Base-by-base conservation (phyloP, 345 rosid genomes). In the Arabidopsis suecica region DNA sequence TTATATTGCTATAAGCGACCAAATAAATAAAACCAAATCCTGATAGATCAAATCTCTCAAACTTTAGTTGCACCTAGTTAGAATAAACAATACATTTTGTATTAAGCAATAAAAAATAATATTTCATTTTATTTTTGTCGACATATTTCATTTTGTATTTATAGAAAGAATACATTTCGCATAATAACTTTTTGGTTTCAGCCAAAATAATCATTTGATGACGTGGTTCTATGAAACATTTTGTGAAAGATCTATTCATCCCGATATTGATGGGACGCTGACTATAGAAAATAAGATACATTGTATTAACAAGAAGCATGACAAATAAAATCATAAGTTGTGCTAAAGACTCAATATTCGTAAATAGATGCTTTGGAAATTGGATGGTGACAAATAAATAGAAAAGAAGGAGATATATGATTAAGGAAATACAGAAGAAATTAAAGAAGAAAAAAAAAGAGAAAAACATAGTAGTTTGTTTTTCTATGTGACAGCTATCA, bases 401-500 rank as follows among this genome's bases (percentile, higher is more conserved):
- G 3, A 48, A 14, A 4, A 18, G 1, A 16, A 34, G 23, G 7
- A 68, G 30, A 33, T 50, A 33, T 55, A 32, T 75, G 12, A 61
- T 61, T 53, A 44, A 54, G 56, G 42, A 69, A 63, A 77, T 61
- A 76, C 33, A 69, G 5, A 45, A 47, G 60, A 68, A 56, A 55
- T 30, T 55, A 25, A 70, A 69, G 23, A 38, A 20, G 22, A 28
- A 28, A 77, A 76, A 62, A 34, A 55, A 54, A 62, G 48, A 69
- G 50, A 50, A 34, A 20, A 76, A 55, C 51, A 61, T 25, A 65
- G 33, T 47, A 74, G 60, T 63, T 9, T 70, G 44, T 69, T 77
- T 77, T 48, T 77, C 45, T 45, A 33, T 51, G 42, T 56, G 81
- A 78, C 81, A 78, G 78, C 80, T 77, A 63, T 77, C 66, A 77